Percentiles rank a stretch among this genome's conserved stretches.
Evolutionary conservation across 2,329 filamentous ascomycete species (phyloP).

Genomic region (Epichloe festucae): DNA sequence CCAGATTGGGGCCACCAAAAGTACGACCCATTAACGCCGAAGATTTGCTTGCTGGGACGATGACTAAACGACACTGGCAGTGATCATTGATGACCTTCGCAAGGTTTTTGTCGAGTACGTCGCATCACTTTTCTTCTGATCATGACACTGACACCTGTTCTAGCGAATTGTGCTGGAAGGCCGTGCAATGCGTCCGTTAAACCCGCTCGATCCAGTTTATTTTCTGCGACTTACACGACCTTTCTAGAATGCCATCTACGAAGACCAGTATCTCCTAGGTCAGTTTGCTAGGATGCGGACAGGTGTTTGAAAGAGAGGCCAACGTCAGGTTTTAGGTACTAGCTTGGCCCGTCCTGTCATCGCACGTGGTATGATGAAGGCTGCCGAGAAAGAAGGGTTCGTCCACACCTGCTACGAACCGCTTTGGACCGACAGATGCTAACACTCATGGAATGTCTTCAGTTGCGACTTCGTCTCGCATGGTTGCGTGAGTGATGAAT

Average conservation of each 20-base stretch:
- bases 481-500: neutral
- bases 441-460: neutral
- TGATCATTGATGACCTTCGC: conserved; percentile 48
- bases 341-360: conserved; percentile 53
- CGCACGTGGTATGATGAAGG: conserved; percentile 34
- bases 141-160: neutral
- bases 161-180: conserved; percentile 55
- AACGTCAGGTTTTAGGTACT: conserved; percentile 26
- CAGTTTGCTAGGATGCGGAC: neutral
- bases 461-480: neutral
- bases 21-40: neutral
- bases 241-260: conserved; percentile 39
- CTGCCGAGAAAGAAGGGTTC: conserved; percentile 16
- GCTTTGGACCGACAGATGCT: neutral
- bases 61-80: conserved; percentile 10
- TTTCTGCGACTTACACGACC: neutral
- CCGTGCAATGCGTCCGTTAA: conserved; percentile 37
- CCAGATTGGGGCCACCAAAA: neutral
- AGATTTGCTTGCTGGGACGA: neutral
- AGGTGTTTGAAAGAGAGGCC: neutral
- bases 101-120: conserved; percentile 54
- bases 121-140: neutral
- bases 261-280: conserved; percentile 33
- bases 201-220: neutral
- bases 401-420: neutral